Evolutionary conservation across 345 rosid species (phyloP).

Genomic region (Cardamine occulta): DNA sequence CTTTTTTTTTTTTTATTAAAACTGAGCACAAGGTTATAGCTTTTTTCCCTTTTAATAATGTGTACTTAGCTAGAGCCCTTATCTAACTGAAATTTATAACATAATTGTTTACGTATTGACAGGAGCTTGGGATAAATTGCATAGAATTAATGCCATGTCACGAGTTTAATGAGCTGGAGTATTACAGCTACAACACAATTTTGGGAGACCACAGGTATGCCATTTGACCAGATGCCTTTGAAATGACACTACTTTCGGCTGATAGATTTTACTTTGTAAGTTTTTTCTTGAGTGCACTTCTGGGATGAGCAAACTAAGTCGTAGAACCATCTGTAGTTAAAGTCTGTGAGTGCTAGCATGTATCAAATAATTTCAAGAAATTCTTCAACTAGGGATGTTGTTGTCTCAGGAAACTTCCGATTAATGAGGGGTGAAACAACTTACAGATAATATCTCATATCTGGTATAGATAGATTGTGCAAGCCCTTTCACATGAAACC

Average conservation of each 20-base stretch:
- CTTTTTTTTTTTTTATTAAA: neutral
- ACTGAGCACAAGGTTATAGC: neutral
- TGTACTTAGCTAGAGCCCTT: neutral
- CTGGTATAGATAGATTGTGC: slow-evolving; percentile 11
- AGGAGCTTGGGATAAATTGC: slow-evolving; percentile 98
- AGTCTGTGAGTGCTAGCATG: neutral
- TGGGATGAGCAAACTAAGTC: slow-evolving; percentile 10
- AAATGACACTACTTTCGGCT: neutral
- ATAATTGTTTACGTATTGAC: slow-evolving; percentile 43
- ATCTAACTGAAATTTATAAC: slow-evolving; percentile 16
- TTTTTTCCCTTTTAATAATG: neutral
- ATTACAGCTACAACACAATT: slow-evolving; percentile 81
- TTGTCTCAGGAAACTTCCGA: neutral
- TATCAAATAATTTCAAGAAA: slow-evolving; percentile 12
- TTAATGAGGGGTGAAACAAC: neutral
- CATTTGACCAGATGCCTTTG: slow-evolving; percentile 31
- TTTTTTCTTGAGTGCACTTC: neutral
- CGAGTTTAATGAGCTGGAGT: slow-evolving; percentile 95
- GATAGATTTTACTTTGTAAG: slow-evolving; percentile 2
- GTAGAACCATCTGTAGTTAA: slow-evolving; percentile 19
- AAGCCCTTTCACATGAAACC: slow-evolving; percentile 19
- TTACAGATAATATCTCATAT: neutral
- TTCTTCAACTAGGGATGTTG: slow-evolving; percentile 16
- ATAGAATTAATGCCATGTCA: slow-evolving; percentile 98
- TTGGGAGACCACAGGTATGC: slow-evolving; percentile 79